Evolutionary conservation across 345 rosid genomes (phyloP), one percentile per base, ranked within the genome.

Genomic region (Stellera chamaejasme): DNA sequence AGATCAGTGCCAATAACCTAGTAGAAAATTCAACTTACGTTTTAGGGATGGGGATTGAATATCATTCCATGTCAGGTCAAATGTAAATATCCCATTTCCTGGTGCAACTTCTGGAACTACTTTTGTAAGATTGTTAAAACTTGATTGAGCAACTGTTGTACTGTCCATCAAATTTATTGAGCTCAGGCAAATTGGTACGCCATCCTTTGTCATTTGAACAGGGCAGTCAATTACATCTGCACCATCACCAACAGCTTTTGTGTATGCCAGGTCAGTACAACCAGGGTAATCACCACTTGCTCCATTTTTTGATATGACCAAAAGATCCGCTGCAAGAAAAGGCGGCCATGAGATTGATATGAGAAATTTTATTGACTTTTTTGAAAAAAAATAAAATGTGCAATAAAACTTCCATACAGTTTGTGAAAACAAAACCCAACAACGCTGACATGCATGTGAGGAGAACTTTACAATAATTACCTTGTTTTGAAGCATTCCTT

Each of bases 241-340:
- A 57, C 88, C 97, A 63, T 78, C 92, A 49, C 56, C 46, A 65
- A 93, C 81, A 52, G 99, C 99, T 19, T 69, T 68, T 59, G 42
- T 28, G 67, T 93, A 93, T 52, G 97, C 97, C 79, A 68, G 41
- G 72, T 89, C 74, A n/a, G 97, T 89, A 66, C 97, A 82, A 51
- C 88, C 82, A 43, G 99, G 94, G 69, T 62, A 84, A 72, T 93
- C 96, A 52, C 96, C 99, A 56, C 99, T 93, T 50, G 99, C 97
- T 56, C 97, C 99, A 75, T 79, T 66, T 58, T 70, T 75, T 14
- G 97, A 79, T 70, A 93, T 79, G 57, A 93, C 75, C 63, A 64
- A 66, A 45, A 79, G 56, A 10, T 66, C 43, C 32, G 32, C 99
- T 89, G 76, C 19, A 60, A 56, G 61, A 5, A 52, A 62, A 53